phyloP scores from a whole-genome alignment of 139 green algal genomes.

The Chlorella sp. region DNA sequence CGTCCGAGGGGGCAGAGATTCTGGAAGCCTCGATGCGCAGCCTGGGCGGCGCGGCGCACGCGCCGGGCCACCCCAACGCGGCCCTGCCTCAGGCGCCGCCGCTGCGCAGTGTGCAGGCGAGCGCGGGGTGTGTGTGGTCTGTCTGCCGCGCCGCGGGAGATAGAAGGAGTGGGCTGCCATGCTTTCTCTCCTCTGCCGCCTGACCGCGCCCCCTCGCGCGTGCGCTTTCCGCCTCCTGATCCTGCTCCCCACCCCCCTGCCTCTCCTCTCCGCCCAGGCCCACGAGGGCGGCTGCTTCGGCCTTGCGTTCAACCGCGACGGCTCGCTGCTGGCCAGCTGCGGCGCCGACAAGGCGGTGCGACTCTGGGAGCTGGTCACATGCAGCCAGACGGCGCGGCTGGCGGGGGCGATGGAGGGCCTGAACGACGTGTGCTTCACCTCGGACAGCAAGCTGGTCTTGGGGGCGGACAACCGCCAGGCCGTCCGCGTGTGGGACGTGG shows the following conservation, averaged over 20 bases:
- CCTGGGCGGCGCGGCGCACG: background rate
- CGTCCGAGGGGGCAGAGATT: background rate
- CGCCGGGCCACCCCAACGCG: too few relatives aligned
- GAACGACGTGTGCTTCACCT: conserved; percentile 61
- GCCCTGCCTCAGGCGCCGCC: too few relatives aligned
- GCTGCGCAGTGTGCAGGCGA: too few relatives aligned
- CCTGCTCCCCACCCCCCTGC: conserved; percentile 3
- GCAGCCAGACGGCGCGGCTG: conserved; percentile 22
- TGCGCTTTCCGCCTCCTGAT: too few relatives aligned
- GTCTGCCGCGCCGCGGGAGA: too few relatives aligned
- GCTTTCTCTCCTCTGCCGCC: too few relatives aligned
- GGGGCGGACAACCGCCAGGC: conserved; percentile 65
- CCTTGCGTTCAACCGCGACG: conserved; percentile 52
- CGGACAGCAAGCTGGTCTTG: conserved; percentile 54
- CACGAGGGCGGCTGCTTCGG: conserved; percentile 62
- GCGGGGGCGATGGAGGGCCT: conserved; percentile 47
- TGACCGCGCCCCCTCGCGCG: too few relatives aligned
- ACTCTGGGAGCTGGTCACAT: conserved; percentile 60
- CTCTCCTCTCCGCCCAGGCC: conserved; percentile 14
- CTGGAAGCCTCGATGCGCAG: conserved; percentile 6
- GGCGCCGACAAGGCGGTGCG: conserved; percentile 66
- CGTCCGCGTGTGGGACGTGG: conserved; percentile 65
- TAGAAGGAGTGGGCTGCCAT: too few relatives aligned
- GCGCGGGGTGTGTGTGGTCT: too few relatives aligned
- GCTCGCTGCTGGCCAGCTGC: conserved; percentile 60